Percentiles rank a stretch among this genome's conserved stretches.
Conservation (phyloP, 2,329 filamentous ascomycete species). For the Alternaria infectoria region DNA sequence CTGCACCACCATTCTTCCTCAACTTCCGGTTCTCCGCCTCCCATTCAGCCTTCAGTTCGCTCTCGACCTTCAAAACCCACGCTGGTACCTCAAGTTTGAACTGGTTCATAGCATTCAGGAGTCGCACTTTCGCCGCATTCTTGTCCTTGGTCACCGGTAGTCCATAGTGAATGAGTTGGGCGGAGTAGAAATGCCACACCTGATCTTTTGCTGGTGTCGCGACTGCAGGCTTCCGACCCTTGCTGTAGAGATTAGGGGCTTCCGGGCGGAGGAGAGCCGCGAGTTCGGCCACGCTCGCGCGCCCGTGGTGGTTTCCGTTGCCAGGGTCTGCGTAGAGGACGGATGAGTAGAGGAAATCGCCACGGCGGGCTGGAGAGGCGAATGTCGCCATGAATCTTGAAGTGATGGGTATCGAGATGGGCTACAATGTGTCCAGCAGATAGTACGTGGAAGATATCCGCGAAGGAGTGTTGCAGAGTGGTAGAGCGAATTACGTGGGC, state of each 20-base stretch:
- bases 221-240: conserved; percentile 6
- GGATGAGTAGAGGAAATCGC: conserved; percentile 38
- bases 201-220: conserved; percentile 52
- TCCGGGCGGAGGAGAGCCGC: conserved; percentile 37
- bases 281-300: conserved; percentile 40
- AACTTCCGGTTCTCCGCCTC: conserved; percentile 58
- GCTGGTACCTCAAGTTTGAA: conserved; percentile 58
- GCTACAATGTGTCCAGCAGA: not conserved
- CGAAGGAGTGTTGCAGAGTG: not conserved
- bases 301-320: conserved; percentile 39
- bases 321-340: conserved; percentile 40
- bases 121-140: conserved; percentile 63
- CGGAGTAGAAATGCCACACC: conserved; percentile 67
- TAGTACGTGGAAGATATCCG: not conserved
- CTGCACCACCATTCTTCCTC: conserved; percentile 37
- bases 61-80: conserved; percentile 58
- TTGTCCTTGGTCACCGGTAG: conserved; percentile 64
- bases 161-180: conserved; percentile 68
- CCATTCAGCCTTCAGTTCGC: conserved; percentile 65
- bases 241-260: conserved; percentile 16
- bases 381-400: conserved; percentile 23
- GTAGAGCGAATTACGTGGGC: not conserved
- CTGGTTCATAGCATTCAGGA: conserved; percentile 63
- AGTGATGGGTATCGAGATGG: not conserved
- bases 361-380: conserved; percentile 35